These are phyloP conservation scores for Daldinia grandis DNA, from an alignment of 495 filamentous ascomycete species.

Conservation along the genomic window DNA sequence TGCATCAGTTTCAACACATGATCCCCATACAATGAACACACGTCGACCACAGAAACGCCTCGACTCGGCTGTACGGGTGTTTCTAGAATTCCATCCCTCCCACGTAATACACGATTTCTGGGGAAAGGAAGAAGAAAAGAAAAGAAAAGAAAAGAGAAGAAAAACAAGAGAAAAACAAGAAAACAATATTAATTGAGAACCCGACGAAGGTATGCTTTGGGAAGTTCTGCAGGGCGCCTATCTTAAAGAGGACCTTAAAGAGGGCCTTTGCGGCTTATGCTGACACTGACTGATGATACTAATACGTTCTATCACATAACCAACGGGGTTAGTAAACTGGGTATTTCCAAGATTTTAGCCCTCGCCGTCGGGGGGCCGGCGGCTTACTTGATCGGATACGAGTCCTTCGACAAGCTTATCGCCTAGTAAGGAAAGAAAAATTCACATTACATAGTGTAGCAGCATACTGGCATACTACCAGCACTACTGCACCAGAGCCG, in stretches of 20 bases:
- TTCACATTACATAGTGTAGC: background rate
- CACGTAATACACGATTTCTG: background rate
- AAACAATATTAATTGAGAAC: background rate
- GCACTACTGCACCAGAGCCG: background rate
- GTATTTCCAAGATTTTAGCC: constrained; percentile 1
- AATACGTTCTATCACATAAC: background rate
- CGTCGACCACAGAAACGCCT: constrained; percentile 13
- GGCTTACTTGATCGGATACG: background rate
- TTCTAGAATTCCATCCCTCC: background rate
- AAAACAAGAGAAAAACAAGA: background rate
- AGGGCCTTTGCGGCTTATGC: constrained; percentile 2
- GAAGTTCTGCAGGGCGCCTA: constrained; percentile 2
- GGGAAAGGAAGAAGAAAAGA: background rate
- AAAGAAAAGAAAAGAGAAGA: background rate
- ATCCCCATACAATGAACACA: constrained; percentile 21
- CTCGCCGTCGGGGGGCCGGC: background rate
- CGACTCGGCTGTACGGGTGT: background rate
- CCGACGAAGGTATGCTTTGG: background rate
- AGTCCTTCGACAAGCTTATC: background rate
- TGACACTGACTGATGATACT: background rate
- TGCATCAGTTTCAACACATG: constrained; percentile 29
- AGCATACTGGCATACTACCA: background rate
- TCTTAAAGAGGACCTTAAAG: constrained; percentile 3
- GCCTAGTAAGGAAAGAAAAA: background rate
- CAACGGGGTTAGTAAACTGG: background rate